These are phyloP conservation scores for Salix purpurea DNA, from an alignment of 345 rosid species.

Conservation along the genomic window DNA sequence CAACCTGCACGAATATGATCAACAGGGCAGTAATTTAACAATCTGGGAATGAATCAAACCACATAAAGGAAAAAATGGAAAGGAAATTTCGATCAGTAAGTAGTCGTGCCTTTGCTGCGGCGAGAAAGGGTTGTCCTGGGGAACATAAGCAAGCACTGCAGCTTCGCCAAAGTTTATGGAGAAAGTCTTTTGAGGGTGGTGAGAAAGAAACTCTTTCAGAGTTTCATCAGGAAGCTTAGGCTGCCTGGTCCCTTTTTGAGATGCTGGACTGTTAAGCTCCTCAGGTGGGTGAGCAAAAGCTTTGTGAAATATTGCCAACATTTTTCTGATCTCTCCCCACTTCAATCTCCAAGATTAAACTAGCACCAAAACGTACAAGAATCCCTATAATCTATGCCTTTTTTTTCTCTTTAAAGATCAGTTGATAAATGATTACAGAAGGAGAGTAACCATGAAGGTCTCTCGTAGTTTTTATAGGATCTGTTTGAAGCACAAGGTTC, in stretches of 20 bases:
- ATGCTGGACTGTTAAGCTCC: slow-evolving; percentile 25
- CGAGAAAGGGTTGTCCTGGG: slow-evolving; percentile 2
- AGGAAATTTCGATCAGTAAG: background rate
- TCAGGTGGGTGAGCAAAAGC: slow-evolving; percentile 31
- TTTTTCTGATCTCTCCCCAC: background rate
- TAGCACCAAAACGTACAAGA: background rate
- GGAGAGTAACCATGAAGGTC: background rate
- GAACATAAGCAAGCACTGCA: slow-evolving; percentile 26
- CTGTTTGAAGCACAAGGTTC: background rate
- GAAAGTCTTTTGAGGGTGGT: slow-evolving; percentile 15
- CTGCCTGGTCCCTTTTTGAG: slow-evolving; percentile 4
- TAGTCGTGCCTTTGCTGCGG: slow-evolving; percentile 5
- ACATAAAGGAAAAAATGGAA: background rate
- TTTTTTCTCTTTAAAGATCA: background rate
- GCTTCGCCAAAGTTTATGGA: slow-evolving; percentile 20
- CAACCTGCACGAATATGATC: slow-evolving; percentile 17
- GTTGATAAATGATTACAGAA: background rate
- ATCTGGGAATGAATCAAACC: background rate
- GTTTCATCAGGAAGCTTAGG: slow-evolving; percentile 26
- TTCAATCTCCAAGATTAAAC: background rate
- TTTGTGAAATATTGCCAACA: slow-evolving; percentile 31
- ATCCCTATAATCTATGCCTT: background rate
- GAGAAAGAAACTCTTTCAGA: slow-evolving; percentile 18
- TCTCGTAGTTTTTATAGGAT: background rate
- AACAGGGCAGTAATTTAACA: background rate